Evolutionary conservation across 352 stramenopile species (phyloP).

Genomic region (Globisporangium barbulae): DNA sequence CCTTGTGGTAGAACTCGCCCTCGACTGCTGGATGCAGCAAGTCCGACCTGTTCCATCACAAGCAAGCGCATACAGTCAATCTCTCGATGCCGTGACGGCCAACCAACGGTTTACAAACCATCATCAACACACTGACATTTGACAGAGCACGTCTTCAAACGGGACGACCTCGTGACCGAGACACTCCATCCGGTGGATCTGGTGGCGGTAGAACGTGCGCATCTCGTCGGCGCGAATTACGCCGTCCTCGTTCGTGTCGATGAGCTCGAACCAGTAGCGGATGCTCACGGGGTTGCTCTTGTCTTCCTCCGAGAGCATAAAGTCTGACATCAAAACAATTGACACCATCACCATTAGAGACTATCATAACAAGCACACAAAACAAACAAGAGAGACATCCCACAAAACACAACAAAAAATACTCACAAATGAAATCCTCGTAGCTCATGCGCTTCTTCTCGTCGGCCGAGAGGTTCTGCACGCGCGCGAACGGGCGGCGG

Average conservation of each 20-base stretch:
- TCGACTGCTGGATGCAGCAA: conserved; percentile 73
- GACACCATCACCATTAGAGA: neutral
- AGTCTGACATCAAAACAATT: conserved; percentile 60
- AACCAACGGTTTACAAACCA: neutral
- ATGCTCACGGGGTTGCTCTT: conserved; percentile 96
- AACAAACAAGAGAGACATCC: neutral
- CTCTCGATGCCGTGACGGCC: neutral
- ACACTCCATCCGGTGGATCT: conserved; percentile 97
- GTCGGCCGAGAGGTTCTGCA: conserved; percentile 67
- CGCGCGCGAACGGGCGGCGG: conserved; percentile 74
- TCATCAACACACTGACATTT: conserved; percentile 89
- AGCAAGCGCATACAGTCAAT: conserved; percentile 1
- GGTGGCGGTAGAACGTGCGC: conserved; percentile 91
- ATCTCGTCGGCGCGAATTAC: conserved; percentile 97
- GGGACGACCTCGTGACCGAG: conserved; percentile 97
- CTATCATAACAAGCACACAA: neutral
- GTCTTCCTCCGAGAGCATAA: conserved; percentile 99
- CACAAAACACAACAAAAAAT: neutral
- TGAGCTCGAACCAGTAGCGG: conserved; percentile 98
- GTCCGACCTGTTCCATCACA: conserved; percentile 41
- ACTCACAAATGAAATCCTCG: conserved; percentile 89
- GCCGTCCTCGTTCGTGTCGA: conserved; percentile 97
- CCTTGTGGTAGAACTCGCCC: conserved; percentile 74
- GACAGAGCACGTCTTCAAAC: conserved; percentile 98
- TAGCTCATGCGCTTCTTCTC: conserved; percentile 91